Percentiles rank a stretch among this genome's conserved stretches.
Evolutionary conservation across 75 land plant genomes (phyloP).

Genomic region (Cunninghamia lanceolata): DNA sequence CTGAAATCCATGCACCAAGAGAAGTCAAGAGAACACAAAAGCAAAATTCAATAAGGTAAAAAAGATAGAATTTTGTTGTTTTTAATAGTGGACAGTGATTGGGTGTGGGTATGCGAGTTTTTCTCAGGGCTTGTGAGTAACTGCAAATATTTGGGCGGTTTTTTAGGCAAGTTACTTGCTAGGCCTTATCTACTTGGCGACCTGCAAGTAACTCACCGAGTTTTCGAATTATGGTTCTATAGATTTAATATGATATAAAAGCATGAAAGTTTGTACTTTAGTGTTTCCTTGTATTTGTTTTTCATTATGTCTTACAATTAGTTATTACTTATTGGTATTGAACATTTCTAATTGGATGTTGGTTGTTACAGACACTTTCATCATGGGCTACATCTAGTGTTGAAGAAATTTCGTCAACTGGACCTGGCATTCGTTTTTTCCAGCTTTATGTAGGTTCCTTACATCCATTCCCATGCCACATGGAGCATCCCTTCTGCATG

Average conservation of each 20-base stretch:
- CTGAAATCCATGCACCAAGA: too few relatives aligned
- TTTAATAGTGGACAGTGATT: too few relatives aligned
- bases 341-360: background rate
- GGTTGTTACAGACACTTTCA: conserved; percentile 66
- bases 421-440: conserved; percentile 87
- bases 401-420: conserved; percentile 84
- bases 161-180: too few relatives aligned
- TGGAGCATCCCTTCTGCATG: background rate
- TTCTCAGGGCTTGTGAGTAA: too few relatives aligned
- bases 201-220: background rate
- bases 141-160: too few relatives aligned
- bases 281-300: background rate
- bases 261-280: background rate
- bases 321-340: background rate
- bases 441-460: conserved; percentile 74
- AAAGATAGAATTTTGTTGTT: too few relatives aligned
- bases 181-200: background rate
- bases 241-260: background rate
- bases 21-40: too few relatives aligned
- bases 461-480: background rate
- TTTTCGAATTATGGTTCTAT: background rate
- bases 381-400: conserved; percentile 90
- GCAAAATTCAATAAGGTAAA: too few relatives aligned
- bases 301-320: background rate
- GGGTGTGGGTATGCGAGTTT: too few relatives aligned